phyloP scores from a whole-genome alignment of 2,329 filamentous ascomycete genomes.

The Xylaria sp. region DNA sequence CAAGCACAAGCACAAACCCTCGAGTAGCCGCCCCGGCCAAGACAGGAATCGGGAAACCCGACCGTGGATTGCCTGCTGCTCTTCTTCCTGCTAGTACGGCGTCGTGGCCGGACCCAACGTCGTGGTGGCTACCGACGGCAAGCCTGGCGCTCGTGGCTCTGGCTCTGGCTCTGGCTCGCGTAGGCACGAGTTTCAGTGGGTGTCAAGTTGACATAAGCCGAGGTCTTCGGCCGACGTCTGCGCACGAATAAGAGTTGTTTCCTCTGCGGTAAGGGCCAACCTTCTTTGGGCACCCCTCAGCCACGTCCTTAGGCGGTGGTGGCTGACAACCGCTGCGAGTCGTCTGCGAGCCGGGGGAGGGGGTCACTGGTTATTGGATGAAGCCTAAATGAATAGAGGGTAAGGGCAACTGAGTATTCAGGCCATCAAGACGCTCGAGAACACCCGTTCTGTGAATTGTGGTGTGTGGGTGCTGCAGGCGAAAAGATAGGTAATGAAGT shows the following conservation, averaged over 20 bases:
- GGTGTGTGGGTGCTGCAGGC: constrained; percentile 8
- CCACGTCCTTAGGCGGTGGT: constrained; percentile 26
- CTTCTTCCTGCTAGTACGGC: not conserved
- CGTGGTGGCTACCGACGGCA: constrained; percentile 24
- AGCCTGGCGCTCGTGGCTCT: constrained; percentile 1
- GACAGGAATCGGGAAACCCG: constrained; percentile 4
- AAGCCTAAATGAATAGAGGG: constrained; percentile 1
- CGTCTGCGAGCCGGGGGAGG: not conserved
- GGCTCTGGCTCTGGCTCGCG: constrained; percentile 10
- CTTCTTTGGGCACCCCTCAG: constrained; percentile 19
- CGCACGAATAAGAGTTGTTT: constrained; percentile 31
- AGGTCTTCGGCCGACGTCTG: constrained; percentile 19
- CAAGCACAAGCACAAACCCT: constrained; percentile 6
- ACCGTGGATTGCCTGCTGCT: not conserved
- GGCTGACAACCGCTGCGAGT: constrained; percentile 19
- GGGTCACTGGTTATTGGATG: constrained; percentile 1
- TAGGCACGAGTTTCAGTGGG: constrained; percentile 3
- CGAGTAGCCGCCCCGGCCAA: not conserved
- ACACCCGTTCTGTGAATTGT: not conserved
- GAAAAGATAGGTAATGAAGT: constrained; percentile 2
- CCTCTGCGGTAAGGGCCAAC: not conserved
- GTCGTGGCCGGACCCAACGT: not conserved
- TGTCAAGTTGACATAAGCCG: constrained; percentile 1
- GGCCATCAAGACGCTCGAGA: constrained; percentile 1
- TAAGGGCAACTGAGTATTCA: not conserved